Evolutionary conservation across 2,329 filamentous ascomycete species (phyloP).

Genomic region (Podosphaera fusca): DNA sequence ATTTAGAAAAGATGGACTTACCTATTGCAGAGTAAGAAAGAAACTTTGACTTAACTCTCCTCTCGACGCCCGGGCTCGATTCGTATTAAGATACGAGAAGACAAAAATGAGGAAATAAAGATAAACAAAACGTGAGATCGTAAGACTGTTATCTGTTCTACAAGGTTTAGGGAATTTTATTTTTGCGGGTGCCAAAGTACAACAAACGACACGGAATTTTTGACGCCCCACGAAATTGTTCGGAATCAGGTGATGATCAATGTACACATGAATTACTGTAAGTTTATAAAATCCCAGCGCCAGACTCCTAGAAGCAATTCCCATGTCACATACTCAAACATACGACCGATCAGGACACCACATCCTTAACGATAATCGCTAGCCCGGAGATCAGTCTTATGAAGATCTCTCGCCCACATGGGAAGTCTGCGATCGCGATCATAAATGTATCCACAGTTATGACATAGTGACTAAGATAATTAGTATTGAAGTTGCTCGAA

Average conservation of each 20-base stretch:
- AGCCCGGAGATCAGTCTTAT: slow-evolving; percentile 19
- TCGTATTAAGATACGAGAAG: too few species aligned
- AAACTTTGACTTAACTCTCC: too few species aligned
- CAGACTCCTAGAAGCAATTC: not conserved
- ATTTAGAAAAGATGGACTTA: too few species aligned
- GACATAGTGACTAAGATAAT: slow-evolving; percentile 46
- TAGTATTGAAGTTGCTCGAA: not conserved
- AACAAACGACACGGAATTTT: too few species aligned
- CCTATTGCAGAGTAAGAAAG: too few species aligned
- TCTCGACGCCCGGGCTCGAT: too few species aligned
- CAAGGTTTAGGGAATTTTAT: too few species aligned
- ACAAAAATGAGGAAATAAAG: too few species aligned
- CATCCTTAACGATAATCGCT: slow-evolving; percentile 13
- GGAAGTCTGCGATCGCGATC: slow-evolving; percentile 72
- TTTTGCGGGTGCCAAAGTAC: too few species aligned
- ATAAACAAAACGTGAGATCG: too few species aligned
- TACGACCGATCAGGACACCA: not conserved
- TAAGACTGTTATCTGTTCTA: too few species aligned
- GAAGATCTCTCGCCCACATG: slow-evolving; percentile 50
- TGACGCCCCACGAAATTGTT: too few species aligned
- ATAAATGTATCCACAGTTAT: slow-evolving; percentile 77
- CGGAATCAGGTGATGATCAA: not conserved
- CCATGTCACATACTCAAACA: not conserved
- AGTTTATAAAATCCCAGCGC: not conserved
- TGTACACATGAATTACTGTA: not conserved